Base-by-base conservation (phyloP, 2,329 filamentous ascomycete genomes). In the Nemania serpens region DNA sequence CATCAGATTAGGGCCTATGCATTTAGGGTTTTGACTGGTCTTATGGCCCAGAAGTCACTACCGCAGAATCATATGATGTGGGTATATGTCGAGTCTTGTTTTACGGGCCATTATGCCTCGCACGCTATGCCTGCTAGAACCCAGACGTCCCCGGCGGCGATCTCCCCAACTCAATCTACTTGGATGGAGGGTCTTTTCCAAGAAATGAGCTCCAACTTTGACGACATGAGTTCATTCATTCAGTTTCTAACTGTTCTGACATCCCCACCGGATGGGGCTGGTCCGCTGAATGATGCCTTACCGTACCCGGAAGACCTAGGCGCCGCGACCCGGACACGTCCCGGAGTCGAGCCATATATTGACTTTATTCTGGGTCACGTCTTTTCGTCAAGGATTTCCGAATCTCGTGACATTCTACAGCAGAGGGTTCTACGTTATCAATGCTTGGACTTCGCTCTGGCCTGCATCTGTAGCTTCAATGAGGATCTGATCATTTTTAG, bases 321-420 rank as follows among this genome's bases (percentile, higher is more conserved):
- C 4, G 86, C 88, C 15, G 84, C 87, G 11, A 90, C 89, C 69
- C 88, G 95, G 55, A 80, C 80, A 69, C 88, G 88, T 77, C 87
- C 93, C 13, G 95, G 96, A 1, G 92, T 99, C 62, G 93, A 97
- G 62, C 87, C 91, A 1, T 99, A 97, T 69, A 83, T 98, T 58
- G 96, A 99, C 75, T 97, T 95, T 73, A 88, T 93, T 18, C 78
- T 98, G 65, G 92, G 91, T 15, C 84, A 89, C 58, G 86, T 96
- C 15, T 90, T 96, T 69, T 86, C 85, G 15, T 82, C 85, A 51
- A 89, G 86, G 63, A 80, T 85, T 11, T 83, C 83, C 37, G 89
- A 92, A 56, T 76, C 90, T 6, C 78, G 82, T 56, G 90, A 91
- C 63, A 78, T 86, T 50, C 78, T 86, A 42, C 91, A 96, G 72